A percentile compares a stretch with the other conserved stretches of the same genome.
phyloP scores from a whole-genome alignment of 2,329 filamentous ascomycete species.

The Myriosclerotinia duriaeana region DNA sequence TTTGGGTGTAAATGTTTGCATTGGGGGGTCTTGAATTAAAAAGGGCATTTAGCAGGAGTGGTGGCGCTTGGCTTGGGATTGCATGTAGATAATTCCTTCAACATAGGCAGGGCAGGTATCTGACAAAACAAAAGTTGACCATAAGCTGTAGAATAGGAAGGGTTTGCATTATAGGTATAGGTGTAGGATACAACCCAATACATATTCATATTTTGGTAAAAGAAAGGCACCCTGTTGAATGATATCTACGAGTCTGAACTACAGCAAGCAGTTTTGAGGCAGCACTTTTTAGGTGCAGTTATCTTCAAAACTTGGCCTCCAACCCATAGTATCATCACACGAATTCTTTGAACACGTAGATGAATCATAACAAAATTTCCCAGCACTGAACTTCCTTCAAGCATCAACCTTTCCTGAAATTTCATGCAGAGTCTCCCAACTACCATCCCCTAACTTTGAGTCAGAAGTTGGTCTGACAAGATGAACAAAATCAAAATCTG shows the following conservation, averaged over 20 bases:
- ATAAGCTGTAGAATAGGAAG: not conserved
- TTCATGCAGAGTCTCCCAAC: not conserved
- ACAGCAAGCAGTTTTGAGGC: not conserved
- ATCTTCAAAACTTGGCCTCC: not conserved
- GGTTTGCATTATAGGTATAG: slow-evolving; percentile 17
- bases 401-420: not conserved
- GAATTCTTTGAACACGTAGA: not conserved
- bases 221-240: not conserved
- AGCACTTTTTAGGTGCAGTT: not conserved
- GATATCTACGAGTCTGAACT: not conserved
- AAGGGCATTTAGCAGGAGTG: slow-evolving; percentile 36
- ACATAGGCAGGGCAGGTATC: slow-evolving; percentile 27
- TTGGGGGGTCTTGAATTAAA: slow-evolving; percentile 19
- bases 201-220: not conserved
- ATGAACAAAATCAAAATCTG: not conserved
- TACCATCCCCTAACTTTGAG: not conserved
- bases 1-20: slow-evolving; percentile 19
- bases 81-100: slow-evolving; percentile 29
- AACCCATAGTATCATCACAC: not conserved
- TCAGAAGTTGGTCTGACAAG: not conserved
- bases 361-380: not conserved
- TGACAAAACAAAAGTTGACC: slow-evolving; percentile 8
- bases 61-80: slow-evolving; percentile 29
- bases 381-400: not conserved
- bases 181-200: slow-evolving; percentile 10